Percentiles rank a stretch among this genome's conserved stretches.
Evolutionary conservation across 345 rosid genomes (phyloP).

Genomic region (Eucalyptus tenuipes): DNA sequence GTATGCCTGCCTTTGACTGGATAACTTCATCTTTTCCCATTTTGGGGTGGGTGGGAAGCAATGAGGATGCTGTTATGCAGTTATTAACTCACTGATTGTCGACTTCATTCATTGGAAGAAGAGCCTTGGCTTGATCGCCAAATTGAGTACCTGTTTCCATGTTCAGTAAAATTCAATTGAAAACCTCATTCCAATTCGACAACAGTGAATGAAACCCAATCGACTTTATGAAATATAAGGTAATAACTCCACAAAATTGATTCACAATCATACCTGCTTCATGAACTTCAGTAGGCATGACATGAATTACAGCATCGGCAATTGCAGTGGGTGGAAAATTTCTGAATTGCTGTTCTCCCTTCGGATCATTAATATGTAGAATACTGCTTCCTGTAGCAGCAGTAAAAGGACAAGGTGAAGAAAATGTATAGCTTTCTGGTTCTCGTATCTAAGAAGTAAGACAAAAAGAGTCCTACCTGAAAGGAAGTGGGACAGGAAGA

Average conservation of each 20-base stretch:
- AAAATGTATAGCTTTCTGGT: background rate
- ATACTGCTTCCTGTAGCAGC: background rate
- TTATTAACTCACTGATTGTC: background rate
- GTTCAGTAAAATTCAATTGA: background rate
- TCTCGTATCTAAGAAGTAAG: background rate
- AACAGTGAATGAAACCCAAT: background rate
- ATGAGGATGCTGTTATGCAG: background rate
- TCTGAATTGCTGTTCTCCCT: background rate
- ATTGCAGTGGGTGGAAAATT: background rate
- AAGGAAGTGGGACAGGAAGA: background rate
- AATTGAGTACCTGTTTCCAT: background rate
- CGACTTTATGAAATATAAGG: background rate
- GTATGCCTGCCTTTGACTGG: background rate
- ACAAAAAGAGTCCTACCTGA: background rate
- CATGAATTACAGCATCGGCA: background rate
- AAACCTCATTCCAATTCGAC: background rate
- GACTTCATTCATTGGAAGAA: background rate
- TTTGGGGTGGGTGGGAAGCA: background rate
- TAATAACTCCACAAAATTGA: background rate
- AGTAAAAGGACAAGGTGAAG: background rate
- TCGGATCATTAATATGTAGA: background rate
- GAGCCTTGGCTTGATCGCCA: background rate
- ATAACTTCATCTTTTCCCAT: background rate
- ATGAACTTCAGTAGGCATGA: background rate
- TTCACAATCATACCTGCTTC: background rate